Conservation (phyloP, 73 alveolate genomes). For the Uronychia setigera region DNA sequence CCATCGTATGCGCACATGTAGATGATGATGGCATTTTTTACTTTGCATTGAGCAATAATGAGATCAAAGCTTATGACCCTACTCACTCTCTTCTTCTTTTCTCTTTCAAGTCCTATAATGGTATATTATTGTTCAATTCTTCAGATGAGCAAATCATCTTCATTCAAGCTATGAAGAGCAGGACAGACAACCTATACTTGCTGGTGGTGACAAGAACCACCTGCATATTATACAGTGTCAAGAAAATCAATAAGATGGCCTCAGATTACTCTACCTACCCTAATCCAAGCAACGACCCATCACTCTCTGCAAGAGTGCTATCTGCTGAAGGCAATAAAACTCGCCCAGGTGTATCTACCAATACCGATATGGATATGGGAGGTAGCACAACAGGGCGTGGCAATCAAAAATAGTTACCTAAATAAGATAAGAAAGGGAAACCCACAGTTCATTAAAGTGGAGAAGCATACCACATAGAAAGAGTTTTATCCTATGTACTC, state of each 20-base stretch:
- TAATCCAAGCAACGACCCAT: no score
- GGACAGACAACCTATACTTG: constrained; percentile 23
- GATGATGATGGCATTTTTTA: not conserved
- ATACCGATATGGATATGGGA: no score
- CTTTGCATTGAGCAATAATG: not conserved
- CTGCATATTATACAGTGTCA: constrained; percentile 39
- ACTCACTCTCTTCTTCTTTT: not conserved
- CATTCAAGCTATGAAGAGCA: constrained; percentile 31
- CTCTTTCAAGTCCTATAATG: not conserved
- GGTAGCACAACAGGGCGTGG: no score
- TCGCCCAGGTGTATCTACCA: no score
- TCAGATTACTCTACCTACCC: no score
- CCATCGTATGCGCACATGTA: not conserved
- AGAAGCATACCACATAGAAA: no score
- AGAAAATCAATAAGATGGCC: not conserved
- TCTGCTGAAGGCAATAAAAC: no score
- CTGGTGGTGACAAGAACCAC: constrained; percentile 59
- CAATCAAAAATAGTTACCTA: no score
- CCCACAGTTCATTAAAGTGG: no score
- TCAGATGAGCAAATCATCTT: constrained; percentile 52
- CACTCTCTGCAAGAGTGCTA: no score
- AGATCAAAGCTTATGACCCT: not conserved
- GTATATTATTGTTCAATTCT: not conserved
- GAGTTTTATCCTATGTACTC: constrained; percentile 52
- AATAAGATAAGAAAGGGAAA: no score